These are phyloP conservation scores for Arthonia radiata DNA, from an alignment of 495 filamentous ascomycete genomes.

Conservation along the genomic window DNA sequence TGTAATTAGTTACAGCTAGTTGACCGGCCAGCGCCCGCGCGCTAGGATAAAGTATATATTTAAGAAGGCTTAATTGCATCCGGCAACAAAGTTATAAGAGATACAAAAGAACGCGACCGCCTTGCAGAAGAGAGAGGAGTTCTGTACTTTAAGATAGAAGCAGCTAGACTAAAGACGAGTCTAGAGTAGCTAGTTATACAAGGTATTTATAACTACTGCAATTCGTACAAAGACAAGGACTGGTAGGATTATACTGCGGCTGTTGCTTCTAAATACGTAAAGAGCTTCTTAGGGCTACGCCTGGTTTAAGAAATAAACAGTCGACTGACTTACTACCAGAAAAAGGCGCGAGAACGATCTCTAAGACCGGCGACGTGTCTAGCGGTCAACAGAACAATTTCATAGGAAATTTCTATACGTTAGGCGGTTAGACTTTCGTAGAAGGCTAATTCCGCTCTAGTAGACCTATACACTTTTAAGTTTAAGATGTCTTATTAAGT, in stretches of 20 bases:
- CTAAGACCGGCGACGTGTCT: background rate
- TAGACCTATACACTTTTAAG: background rate
- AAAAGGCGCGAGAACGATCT: background rate
- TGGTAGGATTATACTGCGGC: constrained; percentile 14
- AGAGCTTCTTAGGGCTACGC: constrained; percentile 6
- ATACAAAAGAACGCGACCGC: constrained; percentile 8
- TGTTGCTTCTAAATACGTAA: constrained; percentile 14
- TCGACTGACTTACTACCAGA: background rate
- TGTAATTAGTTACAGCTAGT: constrained; percentile 1
- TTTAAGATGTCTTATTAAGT: too few relatives aligned
- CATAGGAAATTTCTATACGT: background rate
- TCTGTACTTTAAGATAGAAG: constrained; percentile 25
- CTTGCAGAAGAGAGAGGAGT: constrained; percentile 11
- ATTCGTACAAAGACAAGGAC: constrained; percentile 7
- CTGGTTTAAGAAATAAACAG: background rate
- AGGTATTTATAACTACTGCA: constrained; percentile 10
- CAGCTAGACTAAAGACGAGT: constrained; percentile 16
- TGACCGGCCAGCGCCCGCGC: constrained; percentile 3
- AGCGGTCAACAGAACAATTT: background rate
- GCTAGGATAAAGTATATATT: constrained; percentile 8
- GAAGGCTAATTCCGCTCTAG: background rate
- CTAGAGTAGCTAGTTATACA: constrained; percentile 13
- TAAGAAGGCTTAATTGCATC: constrained; percentile 20
- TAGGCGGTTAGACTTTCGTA: background rate
- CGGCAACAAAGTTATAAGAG: constrained; percentile 15